phyloP scores from a whole-genome alignment of 352 stramenopile species.

The Globisporangium spiculum region DNA sequence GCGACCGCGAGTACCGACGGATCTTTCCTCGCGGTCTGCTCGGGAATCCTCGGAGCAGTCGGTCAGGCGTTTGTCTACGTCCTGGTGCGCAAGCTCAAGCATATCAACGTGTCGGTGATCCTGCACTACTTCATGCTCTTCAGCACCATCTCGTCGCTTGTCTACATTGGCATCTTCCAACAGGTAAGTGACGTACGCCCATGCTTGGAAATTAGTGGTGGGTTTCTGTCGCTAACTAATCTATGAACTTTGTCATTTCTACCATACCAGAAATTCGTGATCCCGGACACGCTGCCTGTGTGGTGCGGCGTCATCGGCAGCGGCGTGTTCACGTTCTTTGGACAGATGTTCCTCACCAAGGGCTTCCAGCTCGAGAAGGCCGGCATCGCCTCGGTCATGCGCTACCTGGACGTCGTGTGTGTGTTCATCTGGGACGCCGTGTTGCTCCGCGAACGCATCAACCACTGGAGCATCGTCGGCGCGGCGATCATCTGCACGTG shows the following conservation, averaged over 20 bases:
- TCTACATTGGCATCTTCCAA: slow-evolving; percentile 42
- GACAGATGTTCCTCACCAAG: slow-evolving; percentile 47
- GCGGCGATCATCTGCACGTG: slow-evolving; percentile 66
- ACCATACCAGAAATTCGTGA: slow-evolving; percentile 28
- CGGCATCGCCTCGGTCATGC: slow-evolving; percentile 80
- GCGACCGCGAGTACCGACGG: slow-evolving; percentile 11
- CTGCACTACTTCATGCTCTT: slow-evolving; percentile 60
- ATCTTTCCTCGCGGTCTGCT: slow-evolving; percentile 32
- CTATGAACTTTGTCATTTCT: not conserved
- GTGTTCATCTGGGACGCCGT: slow-evolving; percentile 81
- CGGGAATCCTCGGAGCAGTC: slow-evolving; percentile 37
- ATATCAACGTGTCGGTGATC: slow-evolving; percentile 42
- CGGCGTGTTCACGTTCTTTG: slow-evolving; percentile 65
- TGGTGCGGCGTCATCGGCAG: slow-evolving; percentile 52
- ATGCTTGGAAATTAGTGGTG: not conserved
- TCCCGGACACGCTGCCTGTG: slow-evolving; percentile 32
- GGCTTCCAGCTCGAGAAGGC: slow-evolving; percentile 50
- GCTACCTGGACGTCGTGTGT: slow-evolving; percentile 79
- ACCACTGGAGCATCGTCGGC: slow-evolving; percentile 69
- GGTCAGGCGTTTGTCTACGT: slow-evolving; percentile 55
- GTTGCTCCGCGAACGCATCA: slow-evolving; percentile 63
- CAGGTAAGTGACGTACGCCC: slow-evolving; percentile 20
- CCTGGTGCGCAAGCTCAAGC: slow-evolving; percentile 45
- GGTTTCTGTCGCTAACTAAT: not conserved
- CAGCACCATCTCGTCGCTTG: slow-evolving; percentile 34